These are phyloP conservation scores for Beta macrorhiza DNA, from an alignment of 179 eudicot species.

Conservation along the genomic window DNA sequence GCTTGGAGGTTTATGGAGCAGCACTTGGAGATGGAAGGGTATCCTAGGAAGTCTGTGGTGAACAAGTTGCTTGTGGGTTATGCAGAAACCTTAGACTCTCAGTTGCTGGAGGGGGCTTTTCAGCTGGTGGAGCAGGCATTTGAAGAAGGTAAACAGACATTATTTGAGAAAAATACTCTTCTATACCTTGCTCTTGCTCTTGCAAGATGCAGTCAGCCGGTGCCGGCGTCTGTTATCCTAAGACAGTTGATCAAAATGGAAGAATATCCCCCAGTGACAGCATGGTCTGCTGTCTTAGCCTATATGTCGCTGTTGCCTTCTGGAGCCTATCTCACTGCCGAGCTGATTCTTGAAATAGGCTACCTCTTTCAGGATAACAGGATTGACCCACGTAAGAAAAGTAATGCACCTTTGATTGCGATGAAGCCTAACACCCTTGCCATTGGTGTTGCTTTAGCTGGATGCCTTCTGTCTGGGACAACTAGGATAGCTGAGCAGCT, in stretches of 20 bases:
- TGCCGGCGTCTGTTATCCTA: slow-evolving; percentile 62
- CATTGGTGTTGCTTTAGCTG: slow-evolving; percentile 61
- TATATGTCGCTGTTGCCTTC: slow-evolving; percentile 61
- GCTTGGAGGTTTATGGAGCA: slow-evolving; percentile 70
- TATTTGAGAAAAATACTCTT: slow-evolving; percentile 65
- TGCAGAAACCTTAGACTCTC: slow-evolving; percentile 54
- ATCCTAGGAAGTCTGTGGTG: slow-evolving; percentile 68
- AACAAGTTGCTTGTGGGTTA: slow-evolving; percentile 51
- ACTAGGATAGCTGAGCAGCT: slow-evolving; percentile 92
- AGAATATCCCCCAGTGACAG: slow-evolving; percentile 63
- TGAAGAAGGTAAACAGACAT: slow-evolving; percentile 60
- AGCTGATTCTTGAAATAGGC: slow-evolving; percentile 87
- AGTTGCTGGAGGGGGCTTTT: slow-evolving; percentile 65
- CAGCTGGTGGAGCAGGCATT: slow-evolving; percentile 67
- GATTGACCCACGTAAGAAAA: slow-evolving; percentile 91
- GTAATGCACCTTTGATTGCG: slow-evolving; percentile 64
- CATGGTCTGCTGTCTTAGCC: slow-evolving; percentile 75
- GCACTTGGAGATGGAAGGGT: slow-evolving; percentile 86
- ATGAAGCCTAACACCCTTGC: slow-evolving; percentile 80
- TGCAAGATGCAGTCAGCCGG: slow-evolving; percentile 59
- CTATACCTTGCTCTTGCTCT: slow-evolving; percentile 65
- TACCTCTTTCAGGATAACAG: slow-evolving; percentile 80
- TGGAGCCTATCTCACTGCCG: slow-evolving; percentile 86
- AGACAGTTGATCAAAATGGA: slow-evolving; percentile 68
- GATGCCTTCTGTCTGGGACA: slow-evolving; percentile 71